These are phyloP conservation scores for Vaccinium corymbosum DNA, from an alignment of 148 eudicot genomes.

Conservation along the genomic window DNA sequence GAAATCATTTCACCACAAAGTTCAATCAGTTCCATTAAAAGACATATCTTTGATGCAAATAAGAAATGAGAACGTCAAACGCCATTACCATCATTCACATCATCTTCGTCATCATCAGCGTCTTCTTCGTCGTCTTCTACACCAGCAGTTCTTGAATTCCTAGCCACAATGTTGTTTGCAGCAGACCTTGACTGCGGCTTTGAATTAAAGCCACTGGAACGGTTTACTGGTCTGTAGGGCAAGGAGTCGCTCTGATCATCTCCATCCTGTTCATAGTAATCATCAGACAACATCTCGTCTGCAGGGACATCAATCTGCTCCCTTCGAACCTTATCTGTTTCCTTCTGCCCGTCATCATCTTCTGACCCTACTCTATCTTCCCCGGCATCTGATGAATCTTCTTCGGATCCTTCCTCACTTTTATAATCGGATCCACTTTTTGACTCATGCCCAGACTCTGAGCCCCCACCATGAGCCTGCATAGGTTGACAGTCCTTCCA, in stretches of 20 bases:
- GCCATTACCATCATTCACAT: constrained; percentile 23
- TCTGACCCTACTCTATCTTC: constrained; percentile 48
- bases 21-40: not conserved
- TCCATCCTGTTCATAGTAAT: constrained; percentile 91
- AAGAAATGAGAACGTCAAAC: not conserved
- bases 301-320: constrained; percentile 37
- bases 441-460: constrained; percentile 65
- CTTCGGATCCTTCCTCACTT: constrained; percentile 64
- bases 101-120: constrained; percentile 47
- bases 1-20: not conserved
- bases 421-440: constrained; percentile 72
- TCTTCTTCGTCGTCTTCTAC: constrained; percentile 43
- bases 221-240: constrained; percentile 40
- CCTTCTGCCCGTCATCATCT: constrained; percentile 42
- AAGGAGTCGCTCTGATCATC: constrained; percentile 69
- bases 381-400: constrained; percentile 46
- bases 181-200: constrained; percentile 40
- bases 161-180: constrained; percentile 26
- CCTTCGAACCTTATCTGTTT: constrained; percentile 38
- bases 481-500: constrained; percentile 64
- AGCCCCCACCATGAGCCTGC: constrained; percentile 28
- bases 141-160: constrained; percentile 39
- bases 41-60: not conserved
- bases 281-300: constrained; percentile 97
- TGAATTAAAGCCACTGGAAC: constrained; percentile 33